Conservation (phyloP, 352 stramenopile genomes). For the Phytophthora nicotianae region DNA sequence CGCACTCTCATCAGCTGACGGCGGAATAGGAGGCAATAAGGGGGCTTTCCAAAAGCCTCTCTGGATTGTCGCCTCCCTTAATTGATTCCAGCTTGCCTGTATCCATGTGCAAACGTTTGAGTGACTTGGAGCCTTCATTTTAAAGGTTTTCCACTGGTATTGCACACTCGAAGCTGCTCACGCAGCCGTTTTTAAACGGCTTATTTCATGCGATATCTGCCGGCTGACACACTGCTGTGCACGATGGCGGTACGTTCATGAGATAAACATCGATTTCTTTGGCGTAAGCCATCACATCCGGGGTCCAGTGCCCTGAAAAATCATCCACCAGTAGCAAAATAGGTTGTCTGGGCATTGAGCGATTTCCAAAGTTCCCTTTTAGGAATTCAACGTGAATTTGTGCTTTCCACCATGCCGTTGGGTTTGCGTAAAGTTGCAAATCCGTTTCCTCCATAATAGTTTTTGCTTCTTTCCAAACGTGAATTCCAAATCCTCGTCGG, state of each 20-base stretch:
- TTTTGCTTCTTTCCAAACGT: constrained; percentile 10
- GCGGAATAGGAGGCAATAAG: no score
- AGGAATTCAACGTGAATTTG: background rate
- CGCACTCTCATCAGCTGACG: no score
- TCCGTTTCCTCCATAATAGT: background rate
- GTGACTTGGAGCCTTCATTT: no score
- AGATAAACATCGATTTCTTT: background rate
- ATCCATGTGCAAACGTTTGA: no score
- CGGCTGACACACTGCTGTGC: background rate
- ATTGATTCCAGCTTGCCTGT: no score
- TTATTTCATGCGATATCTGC: background rate
- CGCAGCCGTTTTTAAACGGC: background rate
- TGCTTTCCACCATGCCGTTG: background rate
- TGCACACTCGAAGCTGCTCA: no score
- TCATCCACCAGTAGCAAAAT: background rate
- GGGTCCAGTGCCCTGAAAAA: background rate
- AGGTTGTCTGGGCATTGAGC: background rate
- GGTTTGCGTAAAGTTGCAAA: constrained; percentile 6
- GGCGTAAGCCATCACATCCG: no score
- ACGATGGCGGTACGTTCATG: background rate
- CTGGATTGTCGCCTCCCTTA: no score
- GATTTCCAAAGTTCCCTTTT: background rate
- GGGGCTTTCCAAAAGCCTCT: no score
- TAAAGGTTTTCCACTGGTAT: no score
- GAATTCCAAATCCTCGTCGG: constrained; percentile 1